Base-by-base conservation (phyloP, 192 early-diverging fungal genomes). In the Backusella luteola region DNA sequence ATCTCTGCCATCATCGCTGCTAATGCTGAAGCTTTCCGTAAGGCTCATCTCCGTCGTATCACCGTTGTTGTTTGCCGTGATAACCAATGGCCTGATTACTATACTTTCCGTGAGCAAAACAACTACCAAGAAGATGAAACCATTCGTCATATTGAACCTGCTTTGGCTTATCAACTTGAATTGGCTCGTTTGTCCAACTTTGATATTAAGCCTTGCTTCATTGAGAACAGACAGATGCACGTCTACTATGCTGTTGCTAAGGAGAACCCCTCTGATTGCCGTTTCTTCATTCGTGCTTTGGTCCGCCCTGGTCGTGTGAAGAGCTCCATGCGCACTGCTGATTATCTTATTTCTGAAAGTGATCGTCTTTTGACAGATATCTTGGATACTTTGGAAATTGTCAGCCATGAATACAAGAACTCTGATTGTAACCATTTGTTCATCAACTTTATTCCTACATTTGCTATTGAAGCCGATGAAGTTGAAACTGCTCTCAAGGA, bases 341-440 rank as follows among this genome's bases (percentile, higher is more conserved):
- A 98, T 73, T 99, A 97, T 78, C 77, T 99, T 74, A 92, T 97
- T 17, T 95, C 95, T 14, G 97, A 99, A 84, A 94, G 93, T n/a
- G 96, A 96, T 79, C 90, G 95, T 52, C 87, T 98, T 56, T 82
- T 98, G 71, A 97, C 89, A 78, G 98, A 98, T 75, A 97, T 97
- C 81, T 80, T 99, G 76, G 96, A 98, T 80, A 90, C 97, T 11
- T 85, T 99, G 53, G 98, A 99, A 83, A 92, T 99, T 71, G 91
- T 98, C n/a, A 89, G 92, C 59, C 91, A 92, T 11, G 87, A 92
- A 73, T 91, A 96, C 81, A 94, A 96, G 78, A 97, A 97, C 88
- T 96, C 94, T 52, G 98, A 99, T 85, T 97, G 97, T 89, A 99
- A 99, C 86, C 98, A 99, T 78, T 83, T 98, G 82, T 97, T 98